Evolutionary conservation across 73 alveolate genomes (phyloP).

Genomic region (Paramecium bursaria): DNA sequence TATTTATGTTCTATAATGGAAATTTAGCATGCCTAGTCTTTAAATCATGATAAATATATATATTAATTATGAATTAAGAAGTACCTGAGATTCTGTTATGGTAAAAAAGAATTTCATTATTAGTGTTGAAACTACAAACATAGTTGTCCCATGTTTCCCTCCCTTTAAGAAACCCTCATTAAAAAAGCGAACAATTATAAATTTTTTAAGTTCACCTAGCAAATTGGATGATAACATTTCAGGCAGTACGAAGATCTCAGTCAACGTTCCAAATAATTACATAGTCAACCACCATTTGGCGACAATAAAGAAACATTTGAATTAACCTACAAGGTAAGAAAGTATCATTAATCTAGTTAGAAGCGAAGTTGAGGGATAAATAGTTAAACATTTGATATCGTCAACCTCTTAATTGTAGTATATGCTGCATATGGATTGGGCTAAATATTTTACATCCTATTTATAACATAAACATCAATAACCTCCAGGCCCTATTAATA

Average conservation of each 20-base stretch:
- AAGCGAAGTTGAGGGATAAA: conserved; percentile 55
- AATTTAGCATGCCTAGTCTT: conserved; percentile 67
- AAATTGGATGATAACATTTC: conserved; percentile 30
- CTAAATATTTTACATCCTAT: conserved; percentile 33
- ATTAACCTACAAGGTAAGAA: conserved; percentile 23
- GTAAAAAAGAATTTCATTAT: no score
- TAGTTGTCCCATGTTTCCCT: conserved; percentile 27
- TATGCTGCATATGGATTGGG: conserved; percentile 53
- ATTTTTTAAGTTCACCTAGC: conserved; percentile 33
- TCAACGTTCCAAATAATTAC: neutral
- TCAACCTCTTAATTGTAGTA: neutral
- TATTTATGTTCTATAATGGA: conserved; percentile 71
- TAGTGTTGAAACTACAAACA: conserved; percentile 20
- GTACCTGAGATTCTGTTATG: no score
- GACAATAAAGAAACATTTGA: conserved; percentile 38
- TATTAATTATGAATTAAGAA: no score
- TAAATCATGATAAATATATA: conserved; percentile 62
- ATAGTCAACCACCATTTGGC: conserved; percentile 34
- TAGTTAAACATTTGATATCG: conserved; percentile 9
- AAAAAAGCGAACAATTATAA: conserved; percentile 13
- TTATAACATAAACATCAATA: neutral
- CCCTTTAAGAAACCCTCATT: conserved; percentile 12
- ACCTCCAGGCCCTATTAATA: conserved; percentile 44
- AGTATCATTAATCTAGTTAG: neutral
- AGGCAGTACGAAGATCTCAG: conserved; percentile 37